phyloP scores from a whole-genome alignment of 352 stramenopile genomes.

The Blastocystis sp. region DNA sequence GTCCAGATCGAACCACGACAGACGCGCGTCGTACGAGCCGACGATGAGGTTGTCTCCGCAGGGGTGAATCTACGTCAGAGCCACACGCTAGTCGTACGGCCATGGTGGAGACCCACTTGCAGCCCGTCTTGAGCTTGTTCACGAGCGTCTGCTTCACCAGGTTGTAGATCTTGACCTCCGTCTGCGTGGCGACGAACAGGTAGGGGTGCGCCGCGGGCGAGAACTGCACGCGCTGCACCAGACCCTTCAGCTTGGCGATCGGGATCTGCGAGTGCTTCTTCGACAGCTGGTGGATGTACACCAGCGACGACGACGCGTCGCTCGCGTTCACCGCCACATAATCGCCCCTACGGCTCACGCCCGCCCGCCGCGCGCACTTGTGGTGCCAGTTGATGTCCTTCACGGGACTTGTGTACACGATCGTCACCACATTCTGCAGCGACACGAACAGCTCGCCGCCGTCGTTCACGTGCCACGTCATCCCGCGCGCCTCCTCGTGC shows the following conservation, averaged over 20 bases:
- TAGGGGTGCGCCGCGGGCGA: constrained; percentile 94
- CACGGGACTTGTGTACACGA: constrained; percentile 27
- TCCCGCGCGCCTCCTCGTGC: constrained; percentile 22
- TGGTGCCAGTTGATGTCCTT: constrained; percentile 90
- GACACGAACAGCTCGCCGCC: not conserved
- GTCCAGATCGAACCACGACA: constrained; percentile 99
- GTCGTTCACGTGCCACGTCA: constrained; percentile 51
- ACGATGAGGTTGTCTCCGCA: constrained; percentile 97
- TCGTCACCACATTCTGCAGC: constrained; percentile 18
- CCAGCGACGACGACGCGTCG: constrained; percentile 77
- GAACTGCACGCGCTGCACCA: constrained; percentile 91
- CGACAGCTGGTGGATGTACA: constrained; percentile 96
- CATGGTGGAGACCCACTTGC: constrained; percentile 97
- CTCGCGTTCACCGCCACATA: constrained; percentile 90
- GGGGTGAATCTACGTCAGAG: constrained; percentile 79
- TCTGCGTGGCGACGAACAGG: constrained; percentile 97
- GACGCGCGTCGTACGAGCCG: constrained; percentile 90
- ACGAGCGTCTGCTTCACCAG: constrained; percentile 92
- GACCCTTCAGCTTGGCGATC: constrained; percentile 88
- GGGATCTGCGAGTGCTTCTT: constrained; percentile 92
- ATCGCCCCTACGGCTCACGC: constrained; percentile 78
- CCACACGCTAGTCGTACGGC: constrained; percentile 73
- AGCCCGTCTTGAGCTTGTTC: constrained; percentile 93
- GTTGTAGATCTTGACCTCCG: constrained; percentile 96
- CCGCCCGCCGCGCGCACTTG: constrained; percentile 76